Base-by-base conservation (phyloP, 208 protist genomes). In the Wallacemonas sp. region DNA sequence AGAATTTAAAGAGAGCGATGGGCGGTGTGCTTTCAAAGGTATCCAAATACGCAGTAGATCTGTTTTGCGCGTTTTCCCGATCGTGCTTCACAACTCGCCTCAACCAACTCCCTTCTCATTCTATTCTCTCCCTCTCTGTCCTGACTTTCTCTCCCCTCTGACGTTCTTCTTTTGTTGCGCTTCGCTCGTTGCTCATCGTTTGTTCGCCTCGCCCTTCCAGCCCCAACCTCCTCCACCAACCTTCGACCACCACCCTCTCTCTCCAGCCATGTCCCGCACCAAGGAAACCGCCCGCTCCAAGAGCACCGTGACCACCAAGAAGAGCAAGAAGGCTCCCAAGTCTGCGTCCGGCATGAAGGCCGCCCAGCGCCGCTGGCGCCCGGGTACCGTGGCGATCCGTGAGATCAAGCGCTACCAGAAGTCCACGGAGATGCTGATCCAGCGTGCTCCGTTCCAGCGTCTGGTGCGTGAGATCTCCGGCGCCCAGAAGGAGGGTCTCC, bases 251-350 rank as follows among this genome's bases (percentile, higher is more conserved):
- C 44, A 9, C 44, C 12, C 44, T 49, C 44, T 49, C 44, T 26
- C 44, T 8, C 47, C 47, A 55, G 22, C 47, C 47, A 98, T 98
- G 97, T 97, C 97, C 60, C 90, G 97, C 78, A 98, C 97, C 22
- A 99, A 99, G 89, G 97, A 99, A 77, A 99, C 97, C 41, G 95
- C 98, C 49, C 90, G 98, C 72, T 75, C 72, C 42, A 99, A 99
- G 92, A 96, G 93, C 96, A 86, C 94, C 94, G 72, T 99, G 98
- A 91, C 96, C 87, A 59, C 97, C 85, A 77, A 91, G 97, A 75
- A 99, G 75, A 97, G 94, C 73, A 99, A 99, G 91, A 97, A 98
- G 34, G 98, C 97, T 19, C 88, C 93, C 66, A 98, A 98, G 87
- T 93, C 88, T 30, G 54, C 74, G 31, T 78, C 96, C 27, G 97